Base-by-base conservation (phyloP, 179 eudicot genomes). In the Vitellaria paradoxa region DNA sequence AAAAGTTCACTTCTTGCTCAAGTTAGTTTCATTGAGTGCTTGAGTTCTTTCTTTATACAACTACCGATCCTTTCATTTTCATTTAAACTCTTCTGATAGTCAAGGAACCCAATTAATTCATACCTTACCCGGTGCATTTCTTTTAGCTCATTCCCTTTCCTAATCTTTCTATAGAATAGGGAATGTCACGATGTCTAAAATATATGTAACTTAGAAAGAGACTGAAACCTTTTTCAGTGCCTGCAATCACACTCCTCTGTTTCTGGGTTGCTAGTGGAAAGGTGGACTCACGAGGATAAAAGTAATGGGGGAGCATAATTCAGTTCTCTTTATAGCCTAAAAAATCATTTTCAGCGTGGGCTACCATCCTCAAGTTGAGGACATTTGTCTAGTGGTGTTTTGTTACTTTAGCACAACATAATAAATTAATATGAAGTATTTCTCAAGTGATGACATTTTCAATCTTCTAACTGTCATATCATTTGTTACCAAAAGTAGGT, bases 401-500 rank as follows among this genome's bases (percentile, higher is more conserved):
- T 53, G 59, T 21, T 50, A 40, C 77, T 71, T 71, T 49, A 17
- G 6, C 24, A 42, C n/a, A 68, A 45, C 13, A 40, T 30, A 3
- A 42, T 23, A 15, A 50, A 69, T 64, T 40, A 76, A 72, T 72
- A 30, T 42, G 37, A 30, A 30, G 37, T 30, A 30, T 30, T 30
- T 30, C 37, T 30, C 37, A 30, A 30, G 37, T 64, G 24, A 30
- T 53, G 61, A 46, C 12, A 9, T 65, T 72, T 64, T 65, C 55
- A 30, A 59, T 20, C 72, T 71, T 37, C 60, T 18, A 65, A 42
- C 68, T 60, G 57, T 73, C 77, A 30, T 30, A 73, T 79, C 68
- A 55, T 71, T 63, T 21, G 57, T 30, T 30, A 30, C 37, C 26
- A 8, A 20, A 13, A 11, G 23, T 55, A 56, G 52, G 76, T 62